Evolutionary conservation across 2,329 filamentous ascomycete species (phyloP), one percentile per base, ranked within the genome.

Genomic region (Clonostachys rosea): DNA sequence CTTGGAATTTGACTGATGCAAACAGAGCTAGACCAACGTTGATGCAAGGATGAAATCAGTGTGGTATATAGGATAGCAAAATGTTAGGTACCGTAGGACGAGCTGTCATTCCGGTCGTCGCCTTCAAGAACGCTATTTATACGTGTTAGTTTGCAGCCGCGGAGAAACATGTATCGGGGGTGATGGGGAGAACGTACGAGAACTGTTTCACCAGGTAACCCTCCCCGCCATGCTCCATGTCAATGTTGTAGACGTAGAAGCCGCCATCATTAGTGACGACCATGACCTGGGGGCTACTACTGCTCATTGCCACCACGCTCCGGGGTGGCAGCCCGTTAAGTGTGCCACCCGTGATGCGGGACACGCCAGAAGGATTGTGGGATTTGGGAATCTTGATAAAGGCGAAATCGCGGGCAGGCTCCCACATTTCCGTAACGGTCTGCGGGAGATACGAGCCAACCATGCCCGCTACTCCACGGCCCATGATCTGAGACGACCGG

Each of bases 301-400:
- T 94, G 62, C 89, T 96, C 86, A 99, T 95, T 9, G 94, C 92
- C 40, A 99, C 94, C n/a, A 99, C 92, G 54, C 90, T 96, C 54
- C 88, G 78, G 39, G 95, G 67, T 0, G 89, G 84, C 0, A 39
- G 36, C 10, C 37, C 36, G n/a, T 43, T 43, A 10, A 30, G 24
- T 30, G 24, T 30, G 36, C 36, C 36, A n/a, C 14, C 14, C 14
- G 36, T n/a, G 36, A 39, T 39, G 11, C 36, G 36, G 36, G 36
- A 39, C 17, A 18, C 36, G 52, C 42, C 34, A 56, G 58, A 49
- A 34, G 39, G 45, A 45, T 44, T 35, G 12, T 51, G 43, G 6
- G 73, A 63, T 60, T 87, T 89, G 13, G 92, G 92, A 43, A 99
- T 81, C 64, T 94, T 95, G 60, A 97, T 91, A 76, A 89, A 97